A percentile compares a stretch with the other conserved stretches of the same genome.
Evolutionary conservation across 2,329 filamentous ascomycete genomes (phyloP).

Genomic region (Ophiostoma ulmi): DNA sequence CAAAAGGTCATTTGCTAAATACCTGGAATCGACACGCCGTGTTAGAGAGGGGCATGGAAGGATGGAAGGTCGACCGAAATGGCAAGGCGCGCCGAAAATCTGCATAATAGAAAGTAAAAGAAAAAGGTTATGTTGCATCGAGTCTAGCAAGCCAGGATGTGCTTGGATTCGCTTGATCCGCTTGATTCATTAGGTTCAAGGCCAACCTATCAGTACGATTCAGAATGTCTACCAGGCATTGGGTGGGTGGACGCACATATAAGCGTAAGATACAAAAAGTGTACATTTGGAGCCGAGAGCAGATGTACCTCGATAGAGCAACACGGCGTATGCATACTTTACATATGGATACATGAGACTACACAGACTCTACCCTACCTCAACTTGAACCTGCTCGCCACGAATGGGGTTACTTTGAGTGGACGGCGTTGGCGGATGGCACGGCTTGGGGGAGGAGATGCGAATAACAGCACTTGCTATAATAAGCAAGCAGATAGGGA

Average conservation of each 20-base stretch:
- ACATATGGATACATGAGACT: too few relatives aligned
- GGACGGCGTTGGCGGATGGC: neutral
- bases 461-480: too few relatives aligned
- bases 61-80: neutral
- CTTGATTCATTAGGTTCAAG: neutral
- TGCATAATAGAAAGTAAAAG: neutral
- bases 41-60: neutral
- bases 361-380: neutral
- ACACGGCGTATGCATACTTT: neutral
- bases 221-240: neutral
- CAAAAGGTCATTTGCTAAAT: neutral
- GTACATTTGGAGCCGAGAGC: neutral
- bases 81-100: neutral
- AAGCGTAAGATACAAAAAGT: neutral
- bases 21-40: slow-evolving; percentile 13
- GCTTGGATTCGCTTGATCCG: neutral
- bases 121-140: neutral
- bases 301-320: neutral
- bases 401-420: neutral
- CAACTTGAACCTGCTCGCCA: neutral
- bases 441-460: neutral
- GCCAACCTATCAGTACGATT: neutral
- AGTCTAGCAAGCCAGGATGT: neutral
- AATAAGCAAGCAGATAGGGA: neutral
- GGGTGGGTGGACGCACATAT: neutral